These are phyloP conservation scores for Emmonsia crescens DNA, from an alignment of 2,329 filamentous ascomycete genomes.

Conservation along the genomic window DNA sequence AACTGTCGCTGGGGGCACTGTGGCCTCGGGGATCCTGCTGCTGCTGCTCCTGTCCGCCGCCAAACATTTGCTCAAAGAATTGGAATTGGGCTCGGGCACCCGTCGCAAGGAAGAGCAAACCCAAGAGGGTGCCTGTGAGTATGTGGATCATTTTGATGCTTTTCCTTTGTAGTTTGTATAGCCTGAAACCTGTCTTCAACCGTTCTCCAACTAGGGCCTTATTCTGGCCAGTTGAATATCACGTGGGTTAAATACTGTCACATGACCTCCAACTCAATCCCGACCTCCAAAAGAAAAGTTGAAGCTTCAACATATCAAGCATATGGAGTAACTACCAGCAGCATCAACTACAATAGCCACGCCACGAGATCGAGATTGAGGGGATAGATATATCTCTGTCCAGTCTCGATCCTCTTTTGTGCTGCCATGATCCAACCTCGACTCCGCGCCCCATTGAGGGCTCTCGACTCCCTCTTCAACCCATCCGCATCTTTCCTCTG, in stretches of 20 bases:
- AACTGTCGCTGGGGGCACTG: slow-evolving; percentile 75
- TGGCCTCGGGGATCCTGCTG: slow-evolving; percentile 51
- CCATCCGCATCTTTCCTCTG: slow-evolving; percentile 22
- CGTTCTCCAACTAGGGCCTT: no score
- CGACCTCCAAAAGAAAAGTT: background rate
- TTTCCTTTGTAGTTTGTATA: slow-evolving; percentile 11
- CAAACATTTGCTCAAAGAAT: slow-evolving; percentile 98
- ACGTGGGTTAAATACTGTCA: background rate
- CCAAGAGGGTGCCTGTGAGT: slow-evolving; percentile 19
- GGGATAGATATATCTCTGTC: slow-evolving; percentile 2
- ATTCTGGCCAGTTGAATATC: background rate
- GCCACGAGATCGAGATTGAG: background rate
- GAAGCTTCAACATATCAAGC: background rate
- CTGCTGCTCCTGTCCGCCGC: slow-evolving; percentile 47
- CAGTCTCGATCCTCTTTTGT: slow-evolving; percentile 3
- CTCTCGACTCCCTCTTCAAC: slow-evolving; percentile 27
- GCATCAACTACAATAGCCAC: background rate
- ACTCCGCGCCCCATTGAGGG: slow-evolving; percentile 29
- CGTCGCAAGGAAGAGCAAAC: slow-evolving; percentile 49
- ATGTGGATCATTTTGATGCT: slow-evolving; percentile 13
- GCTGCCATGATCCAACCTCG: slow-evolving; percentile 34
- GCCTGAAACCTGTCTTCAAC: background rate
- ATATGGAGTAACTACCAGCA: background rate
- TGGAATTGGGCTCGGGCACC: slow-evolving; percentile 69
- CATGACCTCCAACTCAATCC: background rate